These are phyloP conservation scores for Paramecium bursaria DNA, from an alignment of 73 alveolate genomes.

Conservation along the genomic window DNA sequence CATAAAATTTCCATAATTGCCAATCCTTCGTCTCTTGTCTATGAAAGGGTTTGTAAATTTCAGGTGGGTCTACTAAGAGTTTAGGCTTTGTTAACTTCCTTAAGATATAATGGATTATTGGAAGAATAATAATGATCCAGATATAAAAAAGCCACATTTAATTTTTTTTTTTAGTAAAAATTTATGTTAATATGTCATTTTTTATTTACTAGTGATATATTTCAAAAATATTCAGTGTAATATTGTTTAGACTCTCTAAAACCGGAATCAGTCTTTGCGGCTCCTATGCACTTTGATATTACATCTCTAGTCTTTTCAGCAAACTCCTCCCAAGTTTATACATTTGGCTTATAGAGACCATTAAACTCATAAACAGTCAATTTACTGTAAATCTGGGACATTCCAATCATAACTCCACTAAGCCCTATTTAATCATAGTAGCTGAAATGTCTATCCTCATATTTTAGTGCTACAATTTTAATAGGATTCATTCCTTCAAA, in stretches of 20 bases:
- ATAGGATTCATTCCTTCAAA: slow-evolving; percentile 76
- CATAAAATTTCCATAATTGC: background rate
- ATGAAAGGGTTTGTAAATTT: background rate
- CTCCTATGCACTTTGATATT: slow-evolving; percentile 47
- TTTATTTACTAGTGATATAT: too few species aligned
- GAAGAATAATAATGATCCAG: too few species aligned
- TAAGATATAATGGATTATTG: too few species aligned
- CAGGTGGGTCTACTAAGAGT: too few species aligned
- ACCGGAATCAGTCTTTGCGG: slow-evolving; percentile 49
- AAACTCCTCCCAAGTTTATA: slow-evolving; percentile 49
- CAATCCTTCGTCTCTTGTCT: background rate
- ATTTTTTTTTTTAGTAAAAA: too few species aligned
- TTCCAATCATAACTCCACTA: too few species aligned
- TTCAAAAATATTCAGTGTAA: too few species aligned
- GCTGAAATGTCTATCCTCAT: slow-evolving; percentile 46
- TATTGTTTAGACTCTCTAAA: slow-evolving; percentile 63
- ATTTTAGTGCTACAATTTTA: slow-evolving; percentile 59
- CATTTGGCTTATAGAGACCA: slow-evolving; percentile 43
- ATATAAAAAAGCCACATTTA: too few species aligned
- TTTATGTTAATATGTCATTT: too few species aligned
- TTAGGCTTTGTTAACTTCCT: too few species aligned
- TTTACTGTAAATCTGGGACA: slow-evolving; percentile 9
- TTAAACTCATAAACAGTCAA: slow-evolving; percentile 57
- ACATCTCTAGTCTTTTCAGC: slow-evolving; percentile 63
- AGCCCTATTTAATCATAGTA: slow-evolving; percentile 59